These are phyloP conservation scores for Penicillium odoratum DNA, from an alignment of 495 filamentous ascomycete genomes.

Conservation along the genomic window DNA sequence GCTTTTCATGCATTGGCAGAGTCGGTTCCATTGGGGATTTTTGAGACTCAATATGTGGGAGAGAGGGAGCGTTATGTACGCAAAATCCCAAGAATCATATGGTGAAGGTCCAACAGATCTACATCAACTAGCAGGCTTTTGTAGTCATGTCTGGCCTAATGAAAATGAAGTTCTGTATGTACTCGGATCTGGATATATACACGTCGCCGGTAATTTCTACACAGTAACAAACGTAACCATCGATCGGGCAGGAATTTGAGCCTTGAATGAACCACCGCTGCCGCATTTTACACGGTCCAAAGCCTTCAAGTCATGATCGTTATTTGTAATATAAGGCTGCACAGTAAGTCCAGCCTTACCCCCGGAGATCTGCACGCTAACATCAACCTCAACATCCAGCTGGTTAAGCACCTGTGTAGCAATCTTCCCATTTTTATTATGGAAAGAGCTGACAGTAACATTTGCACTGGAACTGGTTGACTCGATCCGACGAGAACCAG, in stretches of 20 bases:
- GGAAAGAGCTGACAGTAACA: constrained; percentile 46
- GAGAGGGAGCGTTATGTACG: no score
- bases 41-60: no score
- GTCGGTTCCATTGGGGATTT: constrained; percentile 58
- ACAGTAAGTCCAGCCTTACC: constrained; percentile 1
- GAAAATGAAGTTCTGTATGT: not conserved
- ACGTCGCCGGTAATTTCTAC: not conserved
- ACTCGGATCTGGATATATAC: not conserved
- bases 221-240: constrained; percentile 21
- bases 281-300: not conserved
- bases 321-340: constrained; percentile 19
- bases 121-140: no score
- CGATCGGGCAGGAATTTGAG: constrained; percentile 13
- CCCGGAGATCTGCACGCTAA: not conserved
- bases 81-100: no score
- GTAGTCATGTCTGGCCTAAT: no score
- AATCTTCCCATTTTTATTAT: constrained; percentile 46
- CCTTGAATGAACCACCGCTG: constrained; percentile 8
- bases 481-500: constrained; percentile 45
- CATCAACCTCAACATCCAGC: constrained; percentile 18
- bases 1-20: constrained; percentile 65
- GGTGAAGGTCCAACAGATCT: no score
- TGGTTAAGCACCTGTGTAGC: constrained; percentile 49
- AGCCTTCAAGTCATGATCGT: constrained; percentile 18
- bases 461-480: constrained; percentile 30